A percentile compares a stretch with the other conserved stretches of the same genome.
Evolutionary conservation across 345 rosid genomes (phyloP).

Genomic region (Microcos paniculata): DNA sequence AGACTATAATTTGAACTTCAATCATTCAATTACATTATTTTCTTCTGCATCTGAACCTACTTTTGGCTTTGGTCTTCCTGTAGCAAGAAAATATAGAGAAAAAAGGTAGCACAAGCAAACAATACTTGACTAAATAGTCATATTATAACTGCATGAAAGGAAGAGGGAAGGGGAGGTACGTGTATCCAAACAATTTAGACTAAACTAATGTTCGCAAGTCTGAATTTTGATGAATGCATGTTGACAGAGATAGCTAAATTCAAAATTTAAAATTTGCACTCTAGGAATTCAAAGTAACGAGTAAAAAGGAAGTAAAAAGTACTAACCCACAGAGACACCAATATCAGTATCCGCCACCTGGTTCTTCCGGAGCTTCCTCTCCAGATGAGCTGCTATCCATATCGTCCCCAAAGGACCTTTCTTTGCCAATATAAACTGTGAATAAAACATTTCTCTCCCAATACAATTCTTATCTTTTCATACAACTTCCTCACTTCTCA

Average conservation of each 20-base stretch:
- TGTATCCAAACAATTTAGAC: neutral
- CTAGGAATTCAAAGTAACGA: neutral
- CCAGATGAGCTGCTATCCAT: constrained; percentile 99
- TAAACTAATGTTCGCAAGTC: constrained; percentile 1
- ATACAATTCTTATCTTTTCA: constrained; percentile 28
- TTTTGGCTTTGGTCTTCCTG: neutral
- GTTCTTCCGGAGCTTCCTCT: constrained; percentile 98
- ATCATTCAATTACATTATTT: neutral
- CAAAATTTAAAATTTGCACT: neutral
- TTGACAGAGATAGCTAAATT: neutral
- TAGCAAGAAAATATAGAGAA: neutral
- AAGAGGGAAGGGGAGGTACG: no score
- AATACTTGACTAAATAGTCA: neutral
- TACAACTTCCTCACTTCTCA: constrained; percentile 23
- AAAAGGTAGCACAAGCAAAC: neutral
- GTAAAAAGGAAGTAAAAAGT: neutral
- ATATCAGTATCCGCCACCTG: constrained; percentile 99
- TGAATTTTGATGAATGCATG: neutral
- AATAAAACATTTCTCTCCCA: constrained; percentile 76
- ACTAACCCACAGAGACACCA: constrained; percentile 95
- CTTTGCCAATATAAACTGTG: constrained; percentile 99
- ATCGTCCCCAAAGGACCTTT: constrained; percentile 99
- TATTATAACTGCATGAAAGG: neutral
- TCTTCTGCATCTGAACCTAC: neutral
- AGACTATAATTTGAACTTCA: neutral